Evolutionary conservation across 495 filamentous ascomycete species (phyloP), one percentile per base, ranked within the genome.

Genomic region (Paragyromitra xinjiangensis): DNA sequence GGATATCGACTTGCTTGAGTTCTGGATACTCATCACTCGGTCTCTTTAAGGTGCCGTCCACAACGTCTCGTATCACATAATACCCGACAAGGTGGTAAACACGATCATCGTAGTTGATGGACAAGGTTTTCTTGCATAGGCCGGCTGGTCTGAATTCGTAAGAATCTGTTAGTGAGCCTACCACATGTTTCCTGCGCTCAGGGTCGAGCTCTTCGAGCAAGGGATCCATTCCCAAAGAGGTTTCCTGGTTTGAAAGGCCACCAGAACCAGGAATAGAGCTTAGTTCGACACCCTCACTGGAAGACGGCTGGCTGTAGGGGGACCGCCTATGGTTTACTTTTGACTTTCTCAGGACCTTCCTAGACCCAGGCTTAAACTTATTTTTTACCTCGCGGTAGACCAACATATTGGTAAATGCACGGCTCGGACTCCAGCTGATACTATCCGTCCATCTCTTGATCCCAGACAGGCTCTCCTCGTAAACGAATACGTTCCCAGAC

Each of bases 381-480:
- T 91, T 90, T 67, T 93, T 89, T 44, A 96, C 86, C 81, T 98
- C 93, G 24, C 94, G 91, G 82, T 98, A 98, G 75, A 98, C 88
- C 40, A 97, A 88, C 79, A 94, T 96, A 79, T 97, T 97, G 55
- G 90, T 91, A 56, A 95, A 84, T 44, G 97, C 94, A 16, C 94
- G 90, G 82, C 94, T 96, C 0, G 94, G 94, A 80, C 92, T 95
- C 94, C 94, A 97, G 19, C 89, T 89, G 12, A 92, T 88, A 2
- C 94, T 93, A 82, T 98, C 94, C 0, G 94, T 97, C 94, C 94
- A 97, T 51, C 94, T 88, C 84, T 95, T 96, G 84, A 97, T 96
- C 1, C 92, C 92, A 0, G 94, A 95, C 0, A 92, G 90, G 69
- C 92, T 89, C 81, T 97, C 93, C 81, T 95, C 92, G 84, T 97